Conservation (phyloP, 2,329 filamentous ascomycete genomes). For the Chrysoporthe cubensis region DNA sequence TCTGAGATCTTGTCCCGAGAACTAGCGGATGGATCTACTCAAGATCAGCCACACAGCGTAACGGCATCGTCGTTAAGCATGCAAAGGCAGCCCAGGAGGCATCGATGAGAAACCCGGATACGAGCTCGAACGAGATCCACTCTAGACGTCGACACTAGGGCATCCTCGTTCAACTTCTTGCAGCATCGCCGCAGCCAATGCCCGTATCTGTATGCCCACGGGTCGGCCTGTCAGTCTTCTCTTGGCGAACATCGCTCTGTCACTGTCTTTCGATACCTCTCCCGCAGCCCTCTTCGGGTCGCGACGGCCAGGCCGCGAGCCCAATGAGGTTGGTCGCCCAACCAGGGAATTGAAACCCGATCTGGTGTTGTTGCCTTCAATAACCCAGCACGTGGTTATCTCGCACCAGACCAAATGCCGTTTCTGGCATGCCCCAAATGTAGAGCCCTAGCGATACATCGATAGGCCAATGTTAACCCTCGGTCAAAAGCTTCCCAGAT, state of each 20-base stretch:
- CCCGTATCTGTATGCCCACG: not conserved
- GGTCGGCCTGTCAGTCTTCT: not conserved
- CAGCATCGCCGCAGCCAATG: not conserved
- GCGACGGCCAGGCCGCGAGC: conserved; percentile 24
- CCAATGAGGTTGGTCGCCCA: conserved; percentile 28
- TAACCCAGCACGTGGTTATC: conserved; percentile 2
- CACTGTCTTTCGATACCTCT: not conserved
- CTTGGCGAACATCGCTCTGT: not conserved
- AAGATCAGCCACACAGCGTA: not conserved
- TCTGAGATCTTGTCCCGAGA: not conserved
- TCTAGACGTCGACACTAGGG: not conserved
- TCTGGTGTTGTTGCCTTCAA: conserved; percentile 8
- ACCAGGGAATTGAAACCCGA: conserved; percentile 24
- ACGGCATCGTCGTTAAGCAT: not conserved
- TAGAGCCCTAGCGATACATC: not conserved
- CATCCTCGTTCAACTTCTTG: not conserved
- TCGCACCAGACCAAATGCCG: conserved; percentile 16
- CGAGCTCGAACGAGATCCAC: not conserved
- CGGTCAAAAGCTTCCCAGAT: too few relatives aligned
- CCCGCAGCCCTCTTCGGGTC: conserved; percentile 22
- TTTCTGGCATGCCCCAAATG: conserved; percentile 15
- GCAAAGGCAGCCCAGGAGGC: not conserved
- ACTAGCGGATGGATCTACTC: not conserved
- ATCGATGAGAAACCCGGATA: not conserved
- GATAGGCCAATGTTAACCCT: conserved; percentile 3